Evolutionary conservation across 2,329 filamentous ascomycete species (phyloP).

Genomic region (Graphium sp.): DNA sequence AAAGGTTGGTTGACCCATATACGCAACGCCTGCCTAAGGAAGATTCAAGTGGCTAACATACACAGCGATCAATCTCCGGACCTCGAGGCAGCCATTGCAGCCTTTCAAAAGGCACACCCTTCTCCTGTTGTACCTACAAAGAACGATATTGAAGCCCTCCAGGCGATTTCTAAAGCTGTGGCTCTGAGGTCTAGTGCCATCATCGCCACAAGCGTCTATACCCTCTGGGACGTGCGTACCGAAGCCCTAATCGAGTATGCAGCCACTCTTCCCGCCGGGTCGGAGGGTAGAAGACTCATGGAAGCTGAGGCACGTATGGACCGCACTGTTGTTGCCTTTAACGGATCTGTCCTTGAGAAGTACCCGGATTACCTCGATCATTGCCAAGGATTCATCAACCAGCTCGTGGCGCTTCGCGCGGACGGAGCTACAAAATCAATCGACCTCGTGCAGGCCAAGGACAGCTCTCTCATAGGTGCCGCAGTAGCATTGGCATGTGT

Average conservation of each 20-base stretch:
- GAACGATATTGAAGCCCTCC: constrained; percentile 33
- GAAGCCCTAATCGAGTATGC: constrained; percentile 23
- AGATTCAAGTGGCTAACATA: constrained; percentile 8
- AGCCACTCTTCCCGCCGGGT: constrained; percentile 12
- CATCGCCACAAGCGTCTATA: constrained; percentile 39
- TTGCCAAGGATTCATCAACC: constrained; percentile 48
- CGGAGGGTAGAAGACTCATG: constrained; percentile 8
- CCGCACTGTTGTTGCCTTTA: constrained; percentile 53
- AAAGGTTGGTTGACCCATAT: constrained; percentile 16
- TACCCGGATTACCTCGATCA: constrained; percentile 50
- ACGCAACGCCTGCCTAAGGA: constrained; percentile 1
- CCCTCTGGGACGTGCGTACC: constrained; percentile 38
- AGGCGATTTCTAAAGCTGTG: constrained; percentile 33
- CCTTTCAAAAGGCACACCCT: constrained; percentile 34
- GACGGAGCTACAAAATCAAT: constrained; percentile 20
- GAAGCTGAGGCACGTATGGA: constrained; percentile 23
- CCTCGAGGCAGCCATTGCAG: constrained; percentile 23
- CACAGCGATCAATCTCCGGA: constrained; percentile 24
- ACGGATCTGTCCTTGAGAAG: constrained; percentile 64
- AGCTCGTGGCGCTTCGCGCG: constrained; percentile 29
- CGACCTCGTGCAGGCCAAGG: constrained; percentile 49
- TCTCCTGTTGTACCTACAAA: constrained; percentile 19
- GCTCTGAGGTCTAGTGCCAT: constrained; percentile 41
- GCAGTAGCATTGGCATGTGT: constrained; percentile 47
- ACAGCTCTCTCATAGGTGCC: constrained; percentile 61